Conservation (phyloP, 1,284 basidiomycete species). For the Ustilago cynodontis region DNA sequence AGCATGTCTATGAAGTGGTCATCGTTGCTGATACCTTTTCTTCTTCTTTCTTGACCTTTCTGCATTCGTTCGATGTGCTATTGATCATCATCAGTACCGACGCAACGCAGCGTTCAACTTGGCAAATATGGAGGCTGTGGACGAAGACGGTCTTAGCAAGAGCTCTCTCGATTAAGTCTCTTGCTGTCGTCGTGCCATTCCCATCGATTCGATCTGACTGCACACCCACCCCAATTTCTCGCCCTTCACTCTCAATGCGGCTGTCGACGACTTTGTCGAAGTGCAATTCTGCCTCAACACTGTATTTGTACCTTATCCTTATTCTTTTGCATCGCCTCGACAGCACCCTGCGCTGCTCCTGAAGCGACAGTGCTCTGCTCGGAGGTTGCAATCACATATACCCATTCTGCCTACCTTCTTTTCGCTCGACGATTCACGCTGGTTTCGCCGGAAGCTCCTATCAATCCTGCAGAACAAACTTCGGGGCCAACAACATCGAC, state of each 20-base stretch:
- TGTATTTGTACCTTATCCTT: conserved; percentile 15
- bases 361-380: too few relatives aligned
- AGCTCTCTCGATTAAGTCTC: conserved; percentile 5
- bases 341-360: too few relatives aligned
- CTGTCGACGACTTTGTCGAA: too few relatives aligned
- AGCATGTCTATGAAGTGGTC: too few relatives aligned
- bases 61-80: background rate
- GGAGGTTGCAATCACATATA: conserved; percentile 12
- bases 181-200: background rate
- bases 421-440: too few relatives aligned
- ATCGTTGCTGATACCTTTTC: background rate
- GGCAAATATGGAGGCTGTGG: conserved; percentile 57
- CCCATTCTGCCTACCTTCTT: background rate
- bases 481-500: background rate
- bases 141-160: conserved; percentile 28
- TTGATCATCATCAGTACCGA: conserved; percentile 50
- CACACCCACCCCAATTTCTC: background rate
- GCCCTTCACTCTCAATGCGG: too few relatives aligned
- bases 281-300: background rate
- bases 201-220: background rate
- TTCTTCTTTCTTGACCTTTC: background rate
- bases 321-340: too few relatives aligned
- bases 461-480: background rate
- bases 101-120: conserved; percentile 68
- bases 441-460: too few relatives aligned